Conservation (phyloP, 495 filamentous ascomycete genomes). For the Daldinia concentrica region DNA sequence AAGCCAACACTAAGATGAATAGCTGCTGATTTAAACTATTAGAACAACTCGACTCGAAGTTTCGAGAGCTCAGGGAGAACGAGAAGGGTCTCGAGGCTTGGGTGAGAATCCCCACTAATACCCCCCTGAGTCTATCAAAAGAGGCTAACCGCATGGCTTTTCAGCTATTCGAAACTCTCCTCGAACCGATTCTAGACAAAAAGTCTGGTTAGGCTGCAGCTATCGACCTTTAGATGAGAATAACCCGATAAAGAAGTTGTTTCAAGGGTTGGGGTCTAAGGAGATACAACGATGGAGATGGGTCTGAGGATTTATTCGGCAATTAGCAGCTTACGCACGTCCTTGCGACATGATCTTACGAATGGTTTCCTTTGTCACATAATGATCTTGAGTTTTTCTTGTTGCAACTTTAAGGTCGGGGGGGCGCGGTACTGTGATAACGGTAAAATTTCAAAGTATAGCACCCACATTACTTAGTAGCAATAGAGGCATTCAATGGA, state of each 20-base stretch:
- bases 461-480: neutral
- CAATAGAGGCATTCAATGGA: neutral
- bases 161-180: constrained; percentile 33
- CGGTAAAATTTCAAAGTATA: neutral
- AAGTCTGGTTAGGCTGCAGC: neutral
- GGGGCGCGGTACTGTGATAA: neutral
- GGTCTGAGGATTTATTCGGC: neutral
- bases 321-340: neutral
- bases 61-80: constrained; percentile 29
- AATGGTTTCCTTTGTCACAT: neutral
- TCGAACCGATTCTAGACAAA: constrained; percentile 32
- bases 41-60: constrained; percentile 34
- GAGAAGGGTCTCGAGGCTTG: constrained; percentile 36
- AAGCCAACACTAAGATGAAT: neutral
- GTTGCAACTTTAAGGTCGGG: neutral
- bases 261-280: neutral
- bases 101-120: constrained; percentile 12
- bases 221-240: neutral
- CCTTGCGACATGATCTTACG: neutral
- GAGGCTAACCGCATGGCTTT: constrained; percentile 11
- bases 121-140: neutral
- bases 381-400: neutral
- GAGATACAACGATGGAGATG: neutral
- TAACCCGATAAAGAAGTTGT: neutral
- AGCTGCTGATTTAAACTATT: neutral